Base-by-base conservation (phyloP, 148 eudicot genomes). In the Talinum fruticosum region DNA sequence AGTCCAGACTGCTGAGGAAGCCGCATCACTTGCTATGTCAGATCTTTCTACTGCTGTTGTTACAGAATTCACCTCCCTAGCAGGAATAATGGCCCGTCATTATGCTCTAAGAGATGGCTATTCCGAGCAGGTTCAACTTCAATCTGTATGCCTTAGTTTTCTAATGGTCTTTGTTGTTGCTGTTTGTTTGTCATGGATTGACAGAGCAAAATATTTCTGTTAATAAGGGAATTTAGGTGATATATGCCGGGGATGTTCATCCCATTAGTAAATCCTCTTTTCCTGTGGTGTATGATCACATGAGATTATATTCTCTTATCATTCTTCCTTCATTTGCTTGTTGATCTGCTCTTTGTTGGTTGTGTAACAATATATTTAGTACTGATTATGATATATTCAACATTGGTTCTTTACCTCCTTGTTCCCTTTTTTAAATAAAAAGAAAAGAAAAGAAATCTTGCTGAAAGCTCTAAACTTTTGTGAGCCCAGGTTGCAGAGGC, bases 1-100 rank as follows among this genome's bases (percentile, higher is more conserved):
- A 67, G 82, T 90, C 74, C 84, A 81, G 78, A 86, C 80, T 73
- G 75, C 86, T 34, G 77, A 83, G 79, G 91, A 87, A 61, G 99
- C 99, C 83, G 97, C 98, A 78, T 88, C 97, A 34, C 87, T 96
- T 80, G 97, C 89, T 62, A 91, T 96, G 99, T 90, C 93, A 45
- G 99, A 96, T 85, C 99, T 96, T 81, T 90, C 97, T 34, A 91
- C 98, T 82, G 89, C 99, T 78, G 99, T 96, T 84, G 99, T 96
- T 73, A 91, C 89, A 5, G 99, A 96, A 75, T 93, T 96, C 78
- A 96, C 99, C 77, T 87, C 99, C 47, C 87, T 96, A 32, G 82
- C 98, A 14, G 99, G 99, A 74, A 86, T 90, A 80, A 93, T 96
- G 99, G 99, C 92, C 23, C 95, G 92, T 4, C 98, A 96, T 78